Evolutionary conservation across 176 grass and related monocot species (phyloP).

Genomic region (Oryza punctata): DNA sequence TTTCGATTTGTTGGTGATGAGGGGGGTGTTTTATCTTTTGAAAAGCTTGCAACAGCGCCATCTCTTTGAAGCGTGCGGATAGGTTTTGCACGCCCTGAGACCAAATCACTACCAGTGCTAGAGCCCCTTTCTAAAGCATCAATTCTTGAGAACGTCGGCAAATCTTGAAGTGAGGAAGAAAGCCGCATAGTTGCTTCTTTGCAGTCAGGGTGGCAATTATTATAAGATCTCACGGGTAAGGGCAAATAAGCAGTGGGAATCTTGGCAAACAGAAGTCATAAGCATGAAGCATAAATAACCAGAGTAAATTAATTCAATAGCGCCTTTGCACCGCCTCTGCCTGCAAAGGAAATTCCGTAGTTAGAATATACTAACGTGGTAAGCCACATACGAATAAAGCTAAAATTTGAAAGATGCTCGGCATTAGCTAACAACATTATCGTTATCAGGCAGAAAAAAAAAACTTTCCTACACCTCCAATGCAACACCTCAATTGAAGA

Average conservation of each 20-base stretch:
- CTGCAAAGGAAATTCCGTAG: conserved; percentile 25
- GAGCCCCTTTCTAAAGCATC: conserved; percentile 60
- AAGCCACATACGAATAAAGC: background rate
- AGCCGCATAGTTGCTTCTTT: conserved; percentile 62
- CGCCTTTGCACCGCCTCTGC: background rate
- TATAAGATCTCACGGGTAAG: conserved; percentile 26
- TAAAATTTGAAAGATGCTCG: background rate
- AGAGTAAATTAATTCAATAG: conserved; percentile 10
- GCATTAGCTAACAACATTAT: background rate
- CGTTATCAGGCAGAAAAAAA: background rate
- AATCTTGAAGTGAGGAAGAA: conserved; percentile 87
- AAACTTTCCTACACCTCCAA: background rate
- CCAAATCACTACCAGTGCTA: conserved; percentile 58
- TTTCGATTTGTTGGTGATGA: conserved; percentile 79
- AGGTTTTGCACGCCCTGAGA: conserved; percentile 57
- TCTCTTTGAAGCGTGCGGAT: conserved; percentile 72
- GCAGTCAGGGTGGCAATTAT: background rate
- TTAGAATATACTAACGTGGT: conserved; percentile 22
- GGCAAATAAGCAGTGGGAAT: background rate
- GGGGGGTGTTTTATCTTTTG: conserved; percentile 85
- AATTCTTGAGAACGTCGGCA: conserved; percentile 69
- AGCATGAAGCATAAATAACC: conserved; percentile 16
- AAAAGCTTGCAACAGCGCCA: conserved; percentile 69
- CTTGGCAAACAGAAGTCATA: conserved; percentile 26
- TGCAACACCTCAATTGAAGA: background rate